A percentile compares a stretch with the other conserved stretches of the same genome.
Evolutionary conservation across 257 asterid genomes (phyloP).

Genomic region (Perilla frutescens): DNA sequence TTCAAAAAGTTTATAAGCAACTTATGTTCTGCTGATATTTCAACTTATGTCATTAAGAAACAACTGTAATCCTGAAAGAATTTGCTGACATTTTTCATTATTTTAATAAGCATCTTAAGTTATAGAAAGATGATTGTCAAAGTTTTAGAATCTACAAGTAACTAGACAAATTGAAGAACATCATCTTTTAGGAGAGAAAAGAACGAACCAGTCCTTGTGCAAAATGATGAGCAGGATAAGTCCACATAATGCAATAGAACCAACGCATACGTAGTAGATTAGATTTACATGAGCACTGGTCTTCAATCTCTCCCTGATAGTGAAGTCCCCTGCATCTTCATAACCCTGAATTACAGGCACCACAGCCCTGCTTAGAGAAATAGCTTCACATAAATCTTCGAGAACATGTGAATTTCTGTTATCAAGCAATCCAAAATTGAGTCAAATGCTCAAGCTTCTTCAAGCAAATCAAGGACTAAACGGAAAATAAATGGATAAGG

Average conservation of each 20-base stretch:
- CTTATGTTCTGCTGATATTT: background rate
- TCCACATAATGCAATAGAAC: slow-evolving; percentile 63
- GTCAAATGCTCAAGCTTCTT: background rate
- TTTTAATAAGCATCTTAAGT: background rate
- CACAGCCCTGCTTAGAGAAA: slow-evolving; percentile 80
- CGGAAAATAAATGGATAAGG: background rate
- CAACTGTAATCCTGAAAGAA: background rate
- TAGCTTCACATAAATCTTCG: slow-evolving; percentile 48
- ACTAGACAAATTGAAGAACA: slow-evolving; percentile 16
- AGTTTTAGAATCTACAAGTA: background rate
- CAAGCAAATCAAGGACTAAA: slow-evolving; percentile 5
- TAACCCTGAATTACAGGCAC: slow-evolving; percentile 88
- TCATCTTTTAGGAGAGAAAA: slow-evolving; percentile 30
- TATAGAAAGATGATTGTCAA: background rate
- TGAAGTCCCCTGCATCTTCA: slow-evolving; percentile 92
- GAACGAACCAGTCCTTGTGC: slow-evolving; percentile 63
- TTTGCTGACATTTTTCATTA: background rate
- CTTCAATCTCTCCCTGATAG: slow-evolving; percentile 65
- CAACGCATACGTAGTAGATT: slow-evolving; percentile 64
- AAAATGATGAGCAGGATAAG: slow-evolving; percentile 57
- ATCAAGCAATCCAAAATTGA: slow-evolving; percentile 13
- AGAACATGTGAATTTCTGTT: slow-evolving; percentile 37
- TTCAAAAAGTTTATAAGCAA: background rate
- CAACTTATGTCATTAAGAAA: background rate
- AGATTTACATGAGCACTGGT: slow-evolving; percentile 75